Evolutionary conservation across 192 early-diverging fungal species (phyloP).

Genomic region (Allomyces macrogynus): DNA sequence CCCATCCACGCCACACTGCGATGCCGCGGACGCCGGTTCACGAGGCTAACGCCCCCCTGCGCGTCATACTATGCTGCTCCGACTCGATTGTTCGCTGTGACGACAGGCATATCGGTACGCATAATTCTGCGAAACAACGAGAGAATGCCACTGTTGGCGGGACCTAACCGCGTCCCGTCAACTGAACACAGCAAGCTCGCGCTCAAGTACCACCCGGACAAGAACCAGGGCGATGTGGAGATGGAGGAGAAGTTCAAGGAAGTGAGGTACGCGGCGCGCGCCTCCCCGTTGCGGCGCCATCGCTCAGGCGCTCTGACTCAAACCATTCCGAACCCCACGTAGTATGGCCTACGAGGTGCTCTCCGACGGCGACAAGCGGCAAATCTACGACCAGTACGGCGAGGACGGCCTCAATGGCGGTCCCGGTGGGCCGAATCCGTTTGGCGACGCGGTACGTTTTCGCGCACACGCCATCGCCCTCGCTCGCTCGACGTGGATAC

Average conservation of each 20-base stretch:
- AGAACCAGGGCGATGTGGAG: conserved; percentile 32
- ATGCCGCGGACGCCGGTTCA: neutral
- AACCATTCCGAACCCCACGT: too few relatives aligned
- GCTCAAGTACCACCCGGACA: conserved; percentile 66
- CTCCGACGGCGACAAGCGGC: conserved; percentile 55
- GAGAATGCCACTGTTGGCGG: too few relatives aligned
- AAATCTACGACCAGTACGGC: conserved; percentile 78
- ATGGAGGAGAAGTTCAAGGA: conserved; percentile 66
- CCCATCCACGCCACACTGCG: neutral
- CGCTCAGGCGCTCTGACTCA: too few relatives aligned
- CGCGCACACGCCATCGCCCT: neutral
- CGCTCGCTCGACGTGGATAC: too few relatives aligned
- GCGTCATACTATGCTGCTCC: neutral
- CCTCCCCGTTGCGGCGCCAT: neutral
- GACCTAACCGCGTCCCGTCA: too few relatives aligned
- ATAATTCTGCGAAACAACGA: too few relatives aligned
- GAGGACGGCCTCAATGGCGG: conserved; percentile 63
- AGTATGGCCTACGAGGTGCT: conserved; percentile 57
- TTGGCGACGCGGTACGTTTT: conserved; percentile 32
- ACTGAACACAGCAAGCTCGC: conserved; percentile 9
- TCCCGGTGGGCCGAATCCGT: conserved; percentile 45
- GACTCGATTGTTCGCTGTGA: neutral
- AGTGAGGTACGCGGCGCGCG: conserved; percentile 28
- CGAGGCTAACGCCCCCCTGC: neutral
- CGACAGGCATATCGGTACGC: neutral